Evolutionary conservation across 345 rosid species (phyloP).

Genomic region (Fremontodendron californicum): DNA sequence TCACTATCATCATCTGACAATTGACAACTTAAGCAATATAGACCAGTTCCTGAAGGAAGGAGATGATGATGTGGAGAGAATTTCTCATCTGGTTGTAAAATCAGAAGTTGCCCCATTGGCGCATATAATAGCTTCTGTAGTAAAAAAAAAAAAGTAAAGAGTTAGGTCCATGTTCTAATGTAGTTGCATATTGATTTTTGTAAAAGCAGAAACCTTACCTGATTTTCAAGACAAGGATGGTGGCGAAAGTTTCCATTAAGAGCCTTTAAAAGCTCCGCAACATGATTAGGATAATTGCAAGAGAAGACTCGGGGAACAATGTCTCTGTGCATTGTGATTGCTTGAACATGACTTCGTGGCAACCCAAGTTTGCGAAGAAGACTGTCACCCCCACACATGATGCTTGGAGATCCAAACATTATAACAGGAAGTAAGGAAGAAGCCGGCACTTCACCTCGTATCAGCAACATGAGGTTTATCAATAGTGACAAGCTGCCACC

Average conservation of each 20-base stretch:
- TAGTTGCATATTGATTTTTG: not conserved
- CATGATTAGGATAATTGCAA: conserved; percentile 80
- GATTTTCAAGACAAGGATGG: conserved; percentile 82
- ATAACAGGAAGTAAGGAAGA: conserved; percentile 82
- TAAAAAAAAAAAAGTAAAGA: conserved; percentile 5
- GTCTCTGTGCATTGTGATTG: conserved; percentile 86
- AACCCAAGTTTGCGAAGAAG: conserved; percentile 80
- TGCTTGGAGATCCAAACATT: conserved; percentile 87
- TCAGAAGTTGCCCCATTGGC: conserved; percentile 93
- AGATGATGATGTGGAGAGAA: conserved; percentile 84
- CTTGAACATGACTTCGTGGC: conserved; percentile 64
- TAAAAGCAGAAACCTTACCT: conserved; percentile 38
- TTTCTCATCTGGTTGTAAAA: conserved; percentile 87
- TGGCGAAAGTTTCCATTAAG: conserved; percentile 76
- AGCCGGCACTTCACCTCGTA: conserved; percentile 76
- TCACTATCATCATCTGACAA: conserved; percentile 36
- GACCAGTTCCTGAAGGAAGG: conserved; percentile 90
- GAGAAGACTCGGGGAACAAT: conserved; percentile 98
- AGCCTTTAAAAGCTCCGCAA: conserved; percentile 77
- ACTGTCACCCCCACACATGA: conserved; percentile 90
- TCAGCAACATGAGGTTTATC: conserved; percentile 76
- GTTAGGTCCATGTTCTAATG: not conserved
- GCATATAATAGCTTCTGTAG: conserved; percentile 71
- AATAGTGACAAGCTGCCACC: conserved; percentile 95
- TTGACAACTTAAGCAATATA: conserved; percentile 50